phyloP scores from a whole-genome alignment of 768 basidiomycete species.

The Calocera cornea region DNA sequence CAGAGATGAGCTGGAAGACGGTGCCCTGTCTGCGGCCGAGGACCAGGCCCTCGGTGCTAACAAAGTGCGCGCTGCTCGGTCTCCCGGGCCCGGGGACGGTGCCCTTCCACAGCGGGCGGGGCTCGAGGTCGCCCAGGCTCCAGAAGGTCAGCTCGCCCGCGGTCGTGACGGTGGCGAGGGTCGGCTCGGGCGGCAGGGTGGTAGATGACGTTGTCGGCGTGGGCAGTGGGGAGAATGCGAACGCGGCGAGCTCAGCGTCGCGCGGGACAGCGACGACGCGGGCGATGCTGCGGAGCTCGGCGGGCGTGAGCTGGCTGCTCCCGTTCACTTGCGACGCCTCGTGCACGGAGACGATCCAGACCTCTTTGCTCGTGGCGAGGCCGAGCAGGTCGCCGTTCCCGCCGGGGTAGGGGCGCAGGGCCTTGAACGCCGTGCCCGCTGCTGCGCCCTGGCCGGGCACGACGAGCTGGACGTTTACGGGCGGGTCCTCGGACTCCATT shows the following conservation, averaged over 20 bases:
- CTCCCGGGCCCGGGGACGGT: slow-evolving; percentile 66
- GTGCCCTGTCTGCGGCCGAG: slow-evolving; percentile 76
- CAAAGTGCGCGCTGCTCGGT: slow-evolving; percentile 72
- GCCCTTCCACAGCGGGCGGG: slow-evolving; percentile 51
- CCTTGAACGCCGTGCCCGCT: neutral
- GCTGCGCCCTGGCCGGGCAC: neutral
- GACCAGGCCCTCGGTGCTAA: slow-evolving; percentile 65
- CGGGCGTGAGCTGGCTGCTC: neutral
- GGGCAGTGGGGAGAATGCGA: neutral
- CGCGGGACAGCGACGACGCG: neutral
- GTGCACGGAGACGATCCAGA: slow-evolving; percentile 2
- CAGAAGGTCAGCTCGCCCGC: slow-evolving; percentile 72
- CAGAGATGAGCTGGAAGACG: slow-evolving; percentile 67
- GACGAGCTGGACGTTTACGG: slow-evolving; percentile 23
- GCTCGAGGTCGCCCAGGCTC: slow-evolving; percentile 19
- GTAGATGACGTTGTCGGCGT: neutral
- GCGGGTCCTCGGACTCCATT: slow-evolving; percentile 71
- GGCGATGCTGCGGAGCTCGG: neutral
- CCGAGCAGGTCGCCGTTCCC: neutral
- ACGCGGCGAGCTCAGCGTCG: neutral
- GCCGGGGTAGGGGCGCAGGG: neutral
- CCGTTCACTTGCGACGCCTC: neutral
- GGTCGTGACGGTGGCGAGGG: slow-evolving; percentile 55
- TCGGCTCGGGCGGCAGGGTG: neutral
- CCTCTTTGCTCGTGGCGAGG: neutral